Evolutionary conservation across 129 eudicot species (phyloP), one percentile per base, ranked within the genome.

Genomic region (Tagetes patula): DNA sequence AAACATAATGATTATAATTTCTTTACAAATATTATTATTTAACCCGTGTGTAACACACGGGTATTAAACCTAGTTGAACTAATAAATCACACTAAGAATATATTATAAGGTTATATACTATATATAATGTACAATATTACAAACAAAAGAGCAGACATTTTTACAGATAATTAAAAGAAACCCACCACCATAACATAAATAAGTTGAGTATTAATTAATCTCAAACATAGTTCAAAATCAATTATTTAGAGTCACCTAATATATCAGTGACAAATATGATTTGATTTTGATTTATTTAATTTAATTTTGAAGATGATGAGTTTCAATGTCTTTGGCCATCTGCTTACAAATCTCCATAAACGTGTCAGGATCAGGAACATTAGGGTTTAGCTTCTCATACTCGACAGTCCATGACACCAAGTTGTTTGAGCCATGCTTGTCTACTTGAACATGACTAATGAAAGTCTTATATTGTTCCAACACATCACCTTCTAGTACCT

Each of bases 341-440:
- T 66, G 65, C 58, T 6, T 53, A 60, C 53, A 75, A n/a, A 75
- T 52, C 12, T 75, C 79, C 59, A 66, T 12, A 66, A 65, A 38
- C 3, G 79, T 52, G 33, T 76, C 80, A 4, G 74, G 80, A 54
- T 76, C 77, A 54, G 74, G 79, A n/a, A 76, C 74, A 43, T 55
- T 2, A 33, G 68, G 80, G 10, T 2, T 40, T 20, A 50, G 32
- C 39, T 77, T 78, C 77, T 78, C 77, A 50, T 78, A 78, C 33
- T 78, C 77, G 52, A 70, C 59, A 0, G 77, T 78, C 82, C 82
- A 78, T 34, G 77, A 70, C 14, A 77, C 82, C 10, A 77, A 36
- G 48, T 70, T 34, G 59, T 63, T 32, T 45, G 30, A 13, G 43
- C 77, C 82, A 54, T 71, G 37, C 9, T 56, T 63, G 47, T 71